Conservation (phyloP, 1,284 basidiomycete genomes). For the Ganoderma leucocontextum region DNA sequence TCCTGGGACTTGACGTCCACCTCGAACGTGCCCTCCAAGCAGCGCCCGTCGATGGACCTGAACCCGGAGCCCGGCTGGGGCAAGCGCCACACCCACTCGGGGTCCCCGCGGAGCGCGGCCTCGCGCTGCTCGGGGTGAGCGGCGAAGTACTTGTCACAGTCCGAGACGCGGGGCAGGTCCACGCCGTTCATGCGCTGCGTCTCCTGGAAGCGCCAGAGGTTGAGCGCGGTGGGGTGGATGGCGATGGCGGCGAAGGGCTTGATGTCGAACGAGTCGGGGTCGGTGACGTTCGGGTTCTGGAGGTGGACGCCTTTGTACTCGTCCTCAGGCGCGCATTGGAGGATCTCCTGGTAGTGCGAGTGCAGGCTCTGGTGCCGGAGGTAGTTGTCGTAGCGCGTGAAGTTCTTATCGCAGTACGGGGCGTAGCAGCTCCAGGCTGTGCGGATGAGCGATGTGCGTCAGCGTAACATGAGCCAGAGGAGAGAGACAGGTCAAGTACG, state of each 20-base stretch:
- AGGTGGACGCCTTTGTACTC: constrained; percentile 28
- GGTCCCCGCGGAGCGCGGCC: constrained; percentile 14
- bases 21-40: constrained; percentile 23
- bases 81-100: constrained; percentile 22
- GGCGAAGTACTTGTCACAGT: constrained; percentile 20
- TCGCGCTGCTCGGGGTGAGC: constrained; percentile 28
- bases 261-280: constrained; percentile 11
- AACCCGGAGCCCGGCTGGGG: constrained; percentile 22
- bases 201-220: constrained; percentile 24
- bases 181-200: constrained; percentile 11
- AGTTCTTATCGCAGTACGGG: constrained; percentile 30
- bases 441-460: neutral
- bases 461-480: neutral
- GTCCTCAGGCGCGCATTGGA: constrained; percentile 32
- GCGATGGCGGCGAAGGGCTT: constrained; percentile 25
- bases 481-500: constrained; percentile 37
- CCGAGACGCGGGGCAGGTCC: neutral
- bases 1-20: constrained; percentile 13
- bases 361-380: constrained; percentile 29
- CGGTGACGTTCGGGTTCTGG: constrained; percentile 19
- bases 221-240: constrained; percentile 17
- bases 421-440: constrained; percentile 26
- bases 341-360: constrained; percentile 31
- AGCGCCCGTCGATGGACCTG: constrained; percentile 7
- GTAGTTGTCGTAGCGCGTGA: constrained; percentile 32